phyloP scores from a whole-genome alignment of 495 filamentous ascomycete genomes.

The Penicillium arizonense region DNA sequence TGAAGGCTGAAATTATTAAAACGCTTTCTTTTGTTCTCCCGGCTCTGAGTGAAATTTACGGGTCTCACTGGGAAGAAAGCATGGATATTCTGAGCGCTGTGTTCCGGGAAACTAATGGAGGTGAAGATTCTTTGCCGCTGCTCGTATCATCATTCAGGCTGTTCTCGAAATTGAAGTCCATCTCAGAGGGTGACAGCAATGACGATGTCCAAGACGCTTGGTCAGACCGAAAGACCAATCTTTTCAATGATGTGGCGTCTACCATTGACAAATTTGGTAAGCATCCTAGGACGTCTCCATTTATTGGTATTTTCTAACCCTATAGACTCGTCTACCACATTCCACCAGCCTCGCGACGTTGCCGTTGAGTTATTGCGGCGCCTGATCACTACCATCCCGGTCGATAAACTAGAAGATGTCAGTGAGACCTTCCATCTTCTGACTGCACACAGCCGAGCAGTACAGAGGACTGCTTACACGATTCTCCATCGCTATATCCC shows the following conservation, averaged over 20 bases:
- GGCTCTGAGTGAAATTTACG: conserved; percentile 73
- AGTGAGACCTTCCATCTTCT: conserved; percentile 68
- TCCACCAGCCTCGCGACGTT: conserved; percentile 63
- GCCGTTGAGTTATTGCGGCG: conserved; percentile 68
- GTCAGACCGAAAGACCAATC: conserved; percentile 43
- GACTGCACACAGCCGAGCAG: conserved; percentile 66
- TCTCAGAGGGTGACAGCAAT: conserved; percentile 62
- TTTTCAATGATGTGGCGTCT: conserved; percentile 57
- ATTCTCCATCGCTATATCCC: conserved; percentile 78
- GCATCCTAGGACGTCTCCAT: conserved; percentile 5
- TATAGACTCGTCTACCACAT: conserved; percentile 48
- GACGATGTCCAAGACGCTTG: conserved; percentile 83
- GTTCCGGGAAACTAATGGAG: conserved; percentile 47
- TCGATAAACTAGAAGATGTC: conserved; percentile 53
- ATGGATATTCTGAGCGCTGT: conserved; percentile 56
- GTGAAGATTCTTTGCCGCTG: conserved; percentile 55
- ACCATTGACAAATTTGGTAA: conserved; percentile 44
- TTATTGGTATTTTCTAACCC: conserved; percentile 7
- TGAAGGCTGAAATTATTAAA: conserved; percentile 57
- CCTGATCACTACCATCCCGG: conserved; percentile 57
- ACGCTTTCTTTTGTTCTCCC: conserved; percentile 65
- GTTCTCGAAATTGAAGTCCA: conserved; percentile 54
- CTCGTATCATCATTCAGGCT: conserved; percentile 72
- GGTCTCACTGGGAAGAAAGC: conserved; percentile 74
- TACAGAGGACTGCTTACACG: conserved; percentile 79